Evolutionary conservation across 768 basidiomycete species (phyloP).

Genomic region (Piloderma croceum): DNA sequence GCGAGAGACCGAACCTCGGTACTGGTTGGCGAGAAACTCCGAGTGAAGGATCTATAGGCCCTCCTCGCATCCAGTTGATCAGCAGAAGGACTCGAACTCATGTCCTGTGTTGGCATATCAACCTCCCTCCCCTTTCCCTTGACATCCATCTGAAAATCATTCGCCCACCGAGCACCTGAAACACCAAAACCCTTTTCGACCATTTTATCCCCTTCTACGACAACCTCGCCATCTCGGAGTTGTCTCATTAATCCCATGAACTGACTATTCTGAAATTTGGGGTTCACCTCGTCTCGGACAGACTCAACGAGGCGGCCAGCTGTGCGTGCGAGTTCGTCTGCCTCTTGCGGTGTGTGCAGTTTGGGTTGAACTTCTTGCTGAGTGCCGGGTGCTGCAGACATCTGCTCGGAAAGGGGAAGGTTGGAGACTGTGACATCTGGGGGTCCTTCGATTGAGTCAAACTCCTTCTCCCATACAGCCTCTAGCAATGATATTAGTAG

Average conservation of each 20-base stretch:
- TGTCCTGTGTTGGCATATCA: background rate
- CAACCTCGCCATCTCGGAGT: constrained; percentile 70
- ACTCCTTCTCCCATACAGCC: constrained; percentile 57
- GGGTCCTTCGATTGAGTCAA: constrained; percentile 59
- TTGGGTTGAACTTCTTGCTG: constrained; percentile 16
- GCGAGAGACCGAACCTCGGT: background rate
- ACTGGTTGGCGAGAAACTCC: too few relatives aligned
- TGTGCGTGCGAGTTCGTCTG: constrained; percentile 73
- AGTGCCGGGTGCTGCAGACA: constrained; percentile 2
- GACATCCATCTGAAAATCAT: constrained; percentile 33
- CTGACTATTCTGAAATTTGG: constrained; percentile 79
- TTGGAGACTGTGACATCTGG: background rate
- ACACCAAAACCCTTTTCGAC: constrained; percentile 40
- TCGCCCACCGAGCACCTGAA: constrained; percentile 11
- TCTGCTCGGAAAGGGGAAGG: too few relatives aligned
- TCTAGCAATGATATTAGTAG: constrained; percentile 10
- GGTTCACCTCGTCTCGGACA: constrained; percentile 69
- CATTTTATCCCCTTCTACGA: constrained; percentile 75
- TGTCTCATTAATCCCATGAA: constrained; percentile 86
- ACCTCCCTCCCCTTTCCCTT: constrained; percentile 68
- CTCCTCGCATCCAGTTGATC: constrained; percentile 12
- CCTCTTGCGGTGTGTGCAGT: constrained; percentile 23
- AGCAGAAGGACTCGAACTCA: too few relatives aligned
- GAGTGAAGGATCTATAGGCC: too few relatives aligned
- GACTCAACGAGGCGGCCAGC: constrained; percentile 74